phyloP scores from a whole-genome alignment of 2,329 filamentous ascomycete species.

The Fusarium foetens region DNA sequence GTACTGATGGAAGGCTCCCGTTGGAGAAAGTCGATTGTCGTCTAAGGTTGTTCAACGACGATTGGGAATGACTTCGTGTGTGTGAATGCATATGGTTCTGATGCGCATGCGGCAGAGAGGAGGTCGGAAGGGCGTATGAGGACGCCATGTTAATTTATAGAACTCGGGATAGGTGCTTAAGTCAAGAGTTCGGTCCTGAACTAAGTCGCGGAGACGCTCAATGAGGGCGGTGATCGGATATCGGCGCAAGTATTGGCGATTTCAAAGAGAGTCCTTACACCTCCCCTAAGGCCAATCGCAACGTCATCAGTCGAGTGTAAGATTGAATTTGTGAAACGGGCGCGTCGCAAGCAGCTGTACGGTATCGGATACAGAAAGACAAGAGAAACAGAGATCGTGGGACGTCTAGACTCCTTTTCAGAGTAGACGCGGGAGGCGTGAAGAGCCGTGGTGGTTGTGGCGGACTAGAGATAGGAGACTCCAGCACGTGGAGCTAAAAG shows the following conservation, averaged over 20 bases:
- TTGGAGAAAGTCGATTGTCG: slow-evolving; percentile 48
- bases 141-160: slow-evolving; percentile 56
- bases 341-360: slow-evolving; percentile 21
- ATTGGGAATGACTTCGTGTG: slow-evolving; percentile 52
- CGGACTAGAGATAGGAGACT: slow-evolving; percentile 40
- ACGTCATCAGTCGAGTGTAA: slow-evolving; percentile 40
- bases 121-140: slow-evolving; percentile 64
- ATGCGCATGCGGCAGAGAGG: slow-evolving; percentile 60
- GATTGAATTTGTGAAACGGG: slow-evolving; percentile 6
- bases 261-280: slow-evolving; percentile 30
- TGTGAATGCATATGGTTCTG: slow-evolving; percentile 56
- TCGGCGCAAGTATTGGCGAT: slow-evolving; percentile 33
- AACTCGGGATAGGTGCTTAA: slow-evolving; percentile 1
- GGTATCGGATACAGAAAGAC: slow-evolving; percentile 5
- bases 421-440: slow-evolving; percentile 26
- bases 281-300: slow-evolving; percentile 39
- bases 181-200: slow-evolving; percentile 8
- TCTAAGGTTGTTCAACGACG: slow-evolving; percentile 54
- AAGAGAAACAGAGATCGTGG: slow-evolving; percentile 27
- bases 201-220: neutral
- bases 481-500: slow-evolving; percentile 43
- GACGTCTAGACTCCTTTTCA: slow-evolving; percentile 31
- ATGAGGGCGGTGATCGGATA: slow-evolving; percentile 28
- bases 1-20: slow-evolving; percentile 46
- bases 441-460: slow-evolving; percentile 36